Evolutionary conservation across 352 stramenopile species (phyloP), one percentile per base, ranked within the genome.

Genomic region (Aphanomyces astaci): DNA sequence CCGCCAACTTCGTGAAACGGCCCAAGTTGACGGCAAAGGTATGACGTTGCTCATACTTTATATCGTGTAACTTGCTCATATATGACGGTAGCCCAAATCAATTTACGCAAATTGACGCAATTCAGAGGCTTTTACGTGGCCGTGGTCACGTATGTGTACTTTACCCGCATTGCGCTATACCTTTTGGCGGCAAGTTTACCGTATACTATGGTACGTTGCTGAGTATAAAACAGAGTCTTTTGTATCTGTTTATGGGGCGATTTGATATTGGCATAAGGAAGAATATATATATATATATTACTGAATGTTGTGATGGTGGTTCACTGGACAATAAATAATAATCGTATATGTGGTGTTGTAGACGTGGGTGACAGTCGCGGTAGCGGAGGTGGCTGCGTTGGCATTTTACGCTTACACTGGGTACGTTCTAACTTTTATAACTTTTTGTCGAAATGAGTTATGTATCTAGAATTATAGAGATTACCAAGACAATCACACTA

Each of bases 61-160:
- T 24, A 55, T 49, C 0, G 55, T 51, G 25, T n/a, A n/a, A n/a
- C n/a, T n/a, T n/a, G n/a, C n/a, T n/a, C n/a, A n/a, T n/a, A n/a
- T n/a, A n/a, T n/a, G n/a, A n/a, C n/a, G n/a, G 4, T 49, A 69
- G 80, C 82, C 28, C 84, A 89, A 53, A 69, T 76, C 40, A 96
- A 92, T 32, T 76, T 98, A 28, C 76, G 85, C 25, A 98, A 98
- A 69, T 84, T 99, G 25, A 94, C 88, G 65, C 87, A 98, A 55
- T 99, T 99, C 77, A 90, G 95, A 40, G 86, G 86, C 11, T 99
- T 99, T 76, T 99, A 99, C 76, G 66, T 98, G 11, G 75, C 98
- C 22, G 95, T 98, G 13, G 88, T 99, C 24, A 83, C 80, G n/a
- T 99, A 99, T 71, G 92, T 99, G 51, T 99, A 99, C 78, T 90